Percentiles rank a stretch among this genome's conserved stretches.
These are phyloP conservation scores for Ganoderma multipileum DNA, from an alignment of 1,284 basidiomycete genomes.

Conservation along the genomic window DNA sequence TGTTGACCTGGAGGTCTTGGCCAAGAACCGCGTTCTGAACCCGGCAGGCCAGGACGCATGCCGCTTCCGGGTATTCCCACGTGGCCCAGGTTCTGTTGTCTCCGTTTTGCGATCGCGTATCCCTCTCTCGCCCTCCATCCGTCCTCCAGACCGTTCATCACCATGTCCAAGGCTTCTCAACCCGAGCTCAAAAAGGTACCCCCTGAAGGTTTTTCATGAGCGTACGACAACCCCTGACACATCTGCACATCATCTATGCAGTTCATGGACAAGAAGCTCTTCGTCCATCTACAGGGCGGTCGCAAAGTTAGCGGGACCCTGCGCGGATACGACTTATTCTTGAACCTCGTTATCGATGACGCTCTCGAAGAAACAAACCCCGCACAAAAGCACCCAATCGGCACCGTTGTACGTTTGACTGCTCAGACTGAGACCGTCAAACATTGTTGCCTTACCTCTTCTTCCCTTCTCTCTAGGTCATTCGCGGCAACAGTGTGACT, in stretches of 20 bases:
- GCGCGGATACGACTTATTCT: conserved; percentile 97
- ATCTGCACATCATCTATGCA: conserved; percentile 41
- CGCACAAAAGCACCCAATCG: conserved; percentile 90
- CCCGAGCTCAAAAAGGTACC: conserved; percentile 92
- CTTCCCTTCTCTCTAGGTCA: conserved; percentile 64
- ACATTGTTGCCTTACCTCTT: conserved; percentile 22
- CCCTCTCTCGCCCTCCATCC: conserved; percentile 7
- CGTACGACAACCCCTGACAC: not conserved
- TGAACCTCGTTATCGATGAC: conserved; percentile 98
- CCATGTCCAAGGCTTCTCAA: conserved; percentile 91
- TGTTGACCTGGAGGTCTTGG: conserved; percentile 27
- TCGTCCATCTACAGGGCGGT: conserved; percentile 95
- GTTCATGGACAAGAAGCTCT: conserved; percentile 99
- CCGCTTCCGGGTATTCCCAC: conserved; percentile 26
- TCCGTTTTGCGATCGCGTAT: conserved; percentile 19
- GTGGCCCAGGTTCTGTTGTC: conserved; percentile 22
- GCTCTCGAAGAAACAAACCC: conserved; percentile 90
- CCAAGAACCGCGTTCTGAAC: conserved; percentile 20
- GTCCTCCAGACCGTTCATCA: conserved; percentile 31
- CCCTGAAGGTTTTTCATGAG: not conserved
- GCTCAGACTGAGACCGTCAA: not conserved
- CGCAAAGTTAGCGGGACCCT: conserved; percentile 96
- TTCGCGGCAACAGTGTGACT: conserved; percentile 93
- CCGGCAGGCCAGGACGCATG: conserved; percentile 12
- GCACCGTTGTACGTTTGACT: conserved; percentile 79